These are phyloP conservation scores for Ascobolus immersus DNA, from an alignment of 495 filamentous ascomycete species.

Conservation along the genomic window DNA sequence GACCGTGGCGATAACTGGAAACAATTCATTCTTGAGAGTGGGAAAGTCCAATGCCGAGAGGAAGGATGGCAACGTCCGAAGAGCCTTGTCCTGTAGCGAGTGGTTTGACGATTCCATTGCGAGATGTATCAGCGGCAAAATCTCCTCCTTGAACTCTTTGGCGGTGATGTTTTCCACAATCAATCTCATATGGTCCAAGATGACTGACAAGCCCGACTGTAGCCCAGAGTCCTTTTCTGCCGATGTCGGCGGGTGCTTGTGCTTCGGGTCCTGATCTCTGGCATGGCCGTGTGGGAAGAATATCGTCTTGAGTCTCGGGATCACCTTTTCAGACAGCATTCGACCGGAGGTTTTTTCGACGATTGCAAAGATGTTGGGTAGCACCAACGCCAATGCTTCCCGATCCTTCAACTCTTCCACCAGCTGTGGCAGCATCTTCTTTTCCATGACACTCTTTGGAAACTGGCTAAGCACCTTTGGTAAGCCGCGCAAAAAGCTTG, in stretches of 20 bases:
- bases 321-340: conserved; percentile 56
- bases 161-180: conserved; percentile 60
- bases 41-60: conserved; percentile 74
- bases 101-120: conserved; percentile 75
- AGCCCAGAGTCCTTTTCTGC: conserved; percentile 31
- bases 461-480: conserved; percentile 70
- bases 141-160: conserved; percentile 84
- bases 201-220: conserved; percentile 72
- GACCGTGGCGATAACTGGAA: conserved; percentile 65
- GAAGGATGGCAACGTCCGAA: conserved; percentile 45
- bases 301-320: conserved; percentile 58
- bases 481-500: conserved; percentile 70
- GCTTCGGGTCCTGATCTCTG: conserved; percentile 7
- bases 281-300: conserved; percentile 34
- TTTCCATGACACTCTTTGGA: conserved; percentile 74
- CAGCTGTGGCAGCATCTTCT: conserved; percentile 67
- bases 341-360: conserved; percentile 43
- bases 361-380: conserved; percentile 81
- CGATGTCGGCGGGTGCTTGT: conserved; percentile 15
- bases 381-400: conserved; percentile 52
- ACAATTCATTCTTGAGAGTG: conserved; percentile 85
- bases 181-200: conserved; percentile 54
- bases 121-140: conserved; percentile 57
- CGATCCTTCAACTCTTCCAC: conserved; percentile 83
- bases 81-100: conserved; percentile 56